Conservation (phyloP, 1,284 basidiomycete species). For the Puccinia polysora region DNA sequence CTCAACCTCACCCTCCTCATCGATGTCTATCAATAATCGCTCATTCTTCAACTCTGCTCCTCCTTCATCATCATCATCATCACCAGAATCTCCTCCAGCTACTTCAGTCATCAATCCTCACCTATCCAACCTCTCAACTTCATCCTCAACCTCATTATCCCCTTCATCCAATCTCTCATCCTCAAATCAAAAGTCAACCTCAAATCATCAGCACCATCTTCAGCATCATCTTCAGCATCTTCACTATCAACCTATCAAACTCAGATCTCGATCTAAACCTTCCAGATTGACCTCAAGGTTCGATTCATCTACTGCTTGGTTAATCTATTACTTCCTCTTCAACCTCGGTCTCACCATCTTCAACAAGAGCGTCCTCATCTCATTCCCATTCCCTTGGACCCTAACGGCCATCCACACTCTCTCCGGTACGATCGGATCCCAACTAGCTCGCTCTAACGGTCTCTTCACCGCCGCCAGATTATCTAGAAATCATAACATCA, state of each 20-base stretch:
- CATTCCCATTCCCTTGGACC: conserved; percentile 81
- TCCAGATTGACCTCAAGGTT: background rate
- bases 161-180: no score
- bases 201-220: background rate
- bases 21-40: no score
- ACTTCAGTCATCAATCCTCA: no score
- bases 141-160: no score
- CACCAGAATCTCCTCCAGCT: no score
- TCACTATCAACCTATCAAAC: background rate
- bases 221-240: no score
- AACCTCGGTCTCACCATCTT: conserved; percentile 84
- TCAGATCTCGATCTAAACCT: no score
- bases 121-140: no score
- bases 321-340: conserved; percentile 75
- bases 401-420: conserved; percentile 47
- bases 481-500: conserved; percentile 60
- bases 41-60: no score
- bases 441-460: conserved; percentile 62
- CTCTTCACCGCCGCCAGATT: conserved; percentile 63
- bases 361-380: conserved; percentile 81
- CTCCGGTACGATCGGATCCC: conserved; percentile 69
- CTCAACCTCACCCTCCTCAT: no score
- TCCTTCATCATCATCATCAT: no score
- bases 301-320: conserved; percentile 57
- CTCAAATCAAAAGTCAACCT: no score